A percentile compares a stretch with the other conserved stretches of the same genome.
phyloP scores from a whole-genome alignment of 768 basidiomycete genomes.

The Dioszegia crocea region DNA sequence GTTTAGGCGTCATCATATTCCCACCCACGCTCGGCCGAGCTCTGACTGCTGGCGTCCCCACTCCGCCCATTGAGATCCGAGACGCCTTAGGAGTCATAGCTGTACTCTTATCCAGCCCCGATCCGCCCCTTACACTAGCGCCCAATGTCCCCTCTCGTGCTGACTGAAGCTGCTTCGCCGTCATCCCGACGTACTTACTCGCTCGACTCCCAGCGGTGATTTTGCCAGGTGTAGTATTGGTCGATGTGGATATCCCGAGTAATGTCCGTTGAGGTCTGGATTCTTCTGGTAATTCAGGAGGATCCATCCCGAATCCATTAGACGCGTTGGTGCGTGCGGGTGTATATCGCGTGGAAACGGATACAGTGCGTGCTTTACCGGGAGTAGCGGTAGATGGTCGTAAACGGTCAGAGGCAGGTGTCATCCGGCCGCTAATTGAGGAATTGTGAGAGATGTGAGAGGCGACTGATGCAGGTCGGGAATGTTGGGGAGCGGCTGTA shows the following conservation, averaged over 20 bases:
- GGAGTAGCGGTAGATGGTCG: slow-evolving; percentile 49
- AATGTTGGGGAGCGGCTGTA: slow-evolving; percentile 55
- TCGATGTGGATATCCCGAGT: slow-evolving; percentile 32
- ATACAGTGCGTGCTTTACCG: slow-evolving; percentile 33
- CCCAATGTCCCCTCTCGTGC: slow-evolving; percentile 42
- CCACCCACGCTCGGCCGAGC: slow-evolving; percentile 26
- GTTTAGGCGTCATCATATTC: background rate
- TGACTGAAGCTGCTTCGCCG: slow-evolving; percentile 67
- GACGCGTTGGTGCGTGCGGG: background rate
- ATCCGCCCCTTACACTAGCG: slow-evolving; percentile 22
- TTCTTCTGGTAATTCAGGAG: background rate
- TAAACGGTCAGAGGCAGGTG: background rate
- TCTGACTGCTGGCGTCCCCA: slow-evolving; percentile 21
- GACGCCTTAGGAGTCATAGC: slow-evolving; percentile 39
- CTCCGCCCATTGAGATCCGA: slow-evolving; percentile 31
- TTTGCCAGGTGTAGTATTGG: slow-evolving; percentile 42
- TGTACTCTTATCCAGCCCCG: slow-evolving; percentile 7
- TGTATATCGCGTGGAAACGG: slow-evolving; percentile 4
- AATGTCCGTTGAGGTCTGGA: slow-evolving; percentile 16
- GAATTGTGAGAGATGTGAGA: slow-evolving; percentile 10
- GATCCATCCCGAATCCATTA: background rate
- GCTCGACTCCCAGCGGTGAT: slow-evolving; percentile 81
- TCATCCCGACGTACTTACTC: slow-evolving; percentile 77
- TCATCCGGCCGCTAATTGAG: slow-evolving; percentile 5
- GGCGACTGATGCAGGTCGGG: slow-evolving; percentile 1